Evolutionary conservation across 2,329 filamentous ascomycete genomes (phyloP), one percentile per base, ranked within the genome.

Genomic region (Aspergillus neotritici): DNA sequence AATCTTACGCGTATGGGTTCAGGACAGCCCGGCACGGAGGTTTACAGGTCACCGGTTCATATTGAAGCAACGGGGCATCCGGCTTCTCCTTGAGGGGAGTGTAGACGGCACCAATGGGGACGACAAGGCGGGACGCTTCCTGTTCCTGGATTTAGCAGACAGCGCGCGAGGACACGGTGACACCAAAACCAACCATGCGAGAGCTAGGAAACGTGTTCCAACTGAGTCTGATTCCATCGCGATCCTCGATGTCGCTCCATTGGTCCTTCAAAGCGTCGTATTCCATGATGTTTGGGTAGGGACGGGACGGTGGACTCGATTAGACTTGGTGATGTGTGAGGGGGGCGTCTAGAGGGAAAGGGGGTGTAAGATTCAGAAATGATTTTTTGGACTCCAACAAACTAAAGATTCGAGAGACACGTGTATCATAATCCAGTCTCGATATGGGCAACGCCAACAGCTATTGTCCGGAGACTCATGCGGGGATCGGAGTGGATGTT

Each of bases 201-300:
- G 91, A 91, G 74, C 90, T 96, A 38, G 93, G 93, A 63, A 98
- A 94, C 49, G 94, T 94, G 67, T 98, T 98, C 93, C 93, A 98
- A 71, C 91, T 96, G 54, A 98, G 78, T 51, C 93, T 84, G 62
- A 97, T 82, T 49, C 93, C 93, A 81, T 98, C 93, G 57, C 87
- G 83, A 63, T 98, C 93, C 74, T 98, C 93, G 46, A 94, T 84
- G 67, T 96, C 89, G 62, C 84, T 88, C 90, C 90, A 96, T 73
- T 91, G 86, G 71, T 96, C 90, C 73, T 96, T 96, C 56, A 94
- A 74, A 56, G 83, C 79, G 68, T 96, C 90, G 76, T 88, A 94
- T 67, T 95, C 90, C 89, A 95, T 95, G 50, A 51, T 74, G 57
- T 44, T 44, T 48, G 50, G 48, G 49, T 44, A 44, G 43, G 33